A percentile compares a stretch with the other conserved stretches of the same genome.
Conservation (phyloP, 2,329 filamentous ascomycete genomes). For the Rhytidhysteron rufulum region DNA sequence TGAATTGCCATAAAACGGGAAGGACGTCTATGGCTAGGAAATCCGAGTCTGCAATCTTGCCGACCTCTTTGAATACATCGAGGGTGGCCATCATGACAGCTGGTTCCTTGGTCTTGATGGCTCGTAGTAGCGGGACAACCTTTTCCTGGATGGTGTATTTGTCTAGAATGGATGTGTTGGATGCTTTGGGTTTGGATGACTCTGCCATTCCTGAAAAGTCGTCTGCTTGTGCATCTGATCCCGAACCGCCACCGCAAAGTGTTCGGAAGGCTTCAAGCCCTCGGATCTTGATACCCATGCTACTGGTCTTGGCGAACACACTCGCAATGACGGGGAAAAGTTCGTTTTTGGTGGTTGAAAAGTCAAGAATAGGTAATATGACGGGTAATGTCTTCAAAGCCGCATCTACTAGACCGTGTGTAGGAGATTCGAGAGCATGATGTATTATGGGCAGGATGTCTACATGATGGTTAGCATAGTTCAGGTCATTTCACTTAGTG, state of each 20-base stretch:
- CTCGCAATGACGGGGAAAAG: conserved; percentile 87
- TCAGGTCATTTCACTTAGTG: no score
- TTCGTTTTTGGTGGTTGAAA: conserved; percentile 94
- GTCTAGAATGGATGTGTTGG: conserved; percentile 76
- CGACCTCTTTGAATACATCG: conserved; percentile 79
- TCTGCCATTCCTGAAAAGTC: conserved; percentile 47
- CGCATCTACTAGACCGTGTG: conserved; percentile 83
- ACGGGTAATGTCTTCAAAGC: conserved; percentile 73
- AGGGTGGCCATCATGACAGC: conserved; percentile 95
- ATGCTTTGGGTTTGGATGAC: conserved; percentile 55
- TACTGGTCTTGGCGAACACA: conserved; percentile 91
- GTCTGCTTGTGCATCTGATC: conserved; percentile 21
- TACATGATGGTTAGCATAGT: no score
- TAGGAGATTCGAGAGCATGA: conserved; percentile 80
- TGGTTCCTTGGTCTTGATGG: conserved; percentile 95
- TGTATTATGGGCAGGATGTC: conserved; percentile 85
- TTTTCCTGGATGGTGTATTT: conserved; percentile 99
- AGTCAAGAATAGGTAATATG: conserved; percentile 86
- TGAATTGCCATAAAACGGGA: conserved; percentile 88
- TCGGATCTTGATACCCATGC: conserved; percentile 89
- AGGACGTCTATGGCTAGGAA: conserved; percentile 90
- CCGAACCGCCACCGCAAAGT: conserved; percentile 70
- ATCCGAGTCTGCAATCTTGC: conserved; percentile 76
- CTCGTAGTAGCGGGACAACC: conserved; percentile 83
- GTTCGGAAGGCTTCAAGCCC: conserved; percentile 87